These are phyloP conservation scores for Fusarium torulosum DNA, from an alignment of 2,329 filamentous ascomycete genomes.

Conservation along the genomic window DNA sequence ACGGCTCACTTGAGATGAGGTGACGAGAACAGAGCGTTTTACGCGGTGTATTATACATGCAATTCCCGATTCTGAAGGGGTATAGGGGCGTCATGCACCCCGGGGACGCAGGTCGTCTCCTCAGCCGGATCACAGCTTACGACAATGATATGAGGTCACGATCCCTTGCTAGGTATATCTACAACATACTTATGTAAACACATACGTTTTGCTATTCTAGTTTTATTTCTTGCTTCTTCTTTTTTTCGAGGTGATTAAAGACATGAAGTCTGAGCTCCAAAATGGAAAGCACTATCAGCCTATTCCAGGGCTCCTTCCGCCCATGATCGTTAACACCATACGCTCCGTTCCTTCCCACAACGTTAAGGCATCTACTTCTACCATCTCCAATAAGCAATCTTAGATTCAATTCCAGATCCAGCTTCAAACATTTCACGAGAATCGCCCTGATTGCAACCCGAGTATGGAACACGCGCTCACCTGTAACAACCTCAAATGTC, in stretches of 20 bases:
- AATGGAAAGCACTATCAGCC: conserved; percentile 3
- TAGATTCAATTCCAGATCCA: background rate
- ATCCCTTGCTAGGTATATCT: conserved; percentile 10
- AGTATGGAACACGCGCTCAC: conserved; percentile 79
- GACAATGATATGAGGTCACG: conserved; percentile 37
- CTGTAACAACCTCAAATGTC: conserved; percentile 86
- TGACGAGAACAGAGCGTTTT: conserved; percentile 9
- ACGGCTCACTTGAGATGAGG: conserved; percentile 32
- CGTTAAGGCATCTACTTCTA: background rate
- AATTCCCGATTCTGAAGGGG: conserved; percentile 16
- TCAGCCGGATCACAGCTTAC: conserved; percentile 35
- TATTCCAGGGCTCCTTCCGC: conserved; percentile 2
- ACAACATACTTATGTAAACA: conserved; percentile 1
- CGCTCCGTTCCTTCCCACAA: background rate
- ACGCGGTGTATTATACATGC: conserved; percentile 22
- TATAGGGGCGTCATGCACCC: conserved; percentile 13
- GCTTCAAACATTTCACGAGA: background rate
- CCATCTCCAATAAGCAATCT: background rate
- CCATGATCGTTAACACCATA: background rate
- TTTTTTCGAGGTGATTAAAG: background rate
- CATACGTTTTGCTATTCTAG: background rate
- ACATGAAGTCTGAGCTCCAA: background rate
- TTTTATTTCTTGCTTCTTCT: background rate
- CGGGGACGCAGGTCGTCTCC: conserved; percentile 32
- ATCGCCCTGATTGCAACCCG: background rate